Conservation (phyloP, 1,284 basidiomycete genomes). For the Rhodotorula sp. region DNA sequence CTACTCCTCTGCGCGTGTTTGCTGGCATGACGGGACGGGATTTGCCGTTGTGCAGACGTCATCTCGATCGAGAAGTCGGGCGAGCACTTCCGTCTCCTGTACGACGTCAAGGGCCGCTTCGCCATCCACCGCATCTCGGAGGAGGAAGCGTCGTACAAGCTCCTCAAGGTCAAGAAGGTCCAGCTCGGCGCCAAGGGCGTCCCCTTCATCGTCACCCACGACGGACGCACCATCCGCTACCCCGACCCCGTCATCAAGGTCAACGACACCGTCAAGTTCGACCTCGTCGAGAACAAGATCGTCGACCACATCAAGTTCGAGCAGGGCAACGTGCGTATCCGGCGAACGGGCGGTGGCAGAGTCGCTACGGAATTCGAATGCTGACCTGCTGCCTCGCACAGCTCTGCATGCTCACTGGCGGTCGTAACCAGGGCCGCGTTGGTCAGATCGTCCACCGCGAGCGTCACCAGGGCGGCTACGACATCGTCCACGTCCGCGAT, state of each 20-base stretch:
- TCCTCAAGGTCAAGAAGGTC: conserved; percentile 91
- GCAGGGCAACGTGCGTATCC: conserved; percentile 67
- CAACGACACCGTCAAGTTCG: conserved; percentile 98
- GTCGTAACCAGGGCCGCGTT: conserved; percentile 98
- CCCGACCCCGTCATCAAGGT: conserved; percentile 93
- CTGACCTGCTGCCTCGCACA: not conserved
- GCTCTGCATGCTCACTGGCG: conserved; percentile 95
- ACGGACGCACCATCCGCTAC: conserved; percentile 99
- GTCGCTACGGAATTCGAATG: not conserved
- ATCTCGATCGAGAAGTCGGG: conserved; percentile 97
- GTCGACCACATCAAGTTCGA: conserved; percentile 93
- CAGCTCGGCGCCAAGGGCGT: conserved; percentile 92
- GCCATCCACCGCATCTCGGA: conserved; percentile 98
- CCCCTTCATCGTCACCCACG: conserved; percentile 96
- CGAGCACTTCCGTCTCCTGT: conserved; percentile 99
- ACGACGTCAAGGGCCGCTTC: conserved; percentile 99
- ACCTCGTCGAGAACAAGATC: conserved; percentile 92
- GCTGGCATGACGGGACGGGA: no score
- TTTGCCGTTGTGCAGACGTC: conserved; percentile 63
- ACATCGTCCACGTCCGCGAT: conserved; percentile 81
- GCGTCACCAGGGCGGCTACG: conserved; percentile 96
- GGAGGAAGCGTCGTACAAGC: conserved; percentile 97
- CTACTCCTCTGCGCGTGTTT: conserved; percentile 1
- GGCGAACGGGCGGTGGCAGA: no score
- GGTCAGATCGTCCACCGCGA: conserved; percentile 95